Conservation (phyloP, 202 grass and related monocot species). For the Zoysia matrella region DNA sequence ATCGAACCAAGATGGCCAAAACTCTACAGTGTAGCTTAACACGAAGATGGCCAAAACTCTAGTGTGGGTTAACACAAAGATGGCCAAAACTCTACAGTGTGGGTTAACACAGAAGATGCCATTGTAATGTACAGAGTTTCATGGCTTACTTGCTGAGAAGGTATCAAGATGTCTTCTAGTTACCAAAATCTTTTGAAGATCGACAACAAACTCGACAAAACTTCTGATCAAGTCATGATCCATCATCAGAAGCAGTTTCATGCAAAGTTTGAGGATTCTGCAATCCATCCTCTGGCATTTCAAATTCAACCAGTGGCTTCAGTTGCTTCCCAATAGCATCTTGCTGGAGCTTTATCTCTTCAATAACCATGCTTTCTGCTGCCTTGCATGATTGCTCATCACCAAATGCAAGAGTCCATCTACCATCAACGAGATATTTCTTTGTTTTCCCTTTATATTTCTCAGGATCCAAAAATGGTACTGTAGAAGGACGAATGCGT, state of each 20-base stretch:
- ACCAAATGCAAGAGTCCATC: constrained; percentile 95
- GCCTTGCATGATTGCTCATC: constrained; percentile 74
- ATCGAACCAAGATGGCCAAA: constrained; percentile 43
- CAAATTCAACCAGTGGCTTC: constrained; percentile 64
- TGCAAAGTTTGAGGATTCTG: constrained; percentile 28
- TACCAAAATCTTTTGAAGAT: constrained; percentile 16
- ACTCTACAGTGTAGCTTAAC: too few relatives aligned
- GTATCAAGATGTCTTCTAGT: constrained; percentile 1
- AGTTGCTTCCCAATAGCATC: constrained; percentile 62
- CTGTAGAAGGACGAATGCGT: constrained; percentile 79
- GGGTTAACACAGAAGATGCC: constrained; percentile 41
- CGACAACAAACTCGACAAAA: constrained; percentile 28
- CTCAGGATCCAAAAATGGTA: constrained; percentile 80
- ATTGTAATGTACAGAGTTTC: constrained; percentile 54
- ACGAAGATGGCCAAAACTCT: too few relatives aligned
- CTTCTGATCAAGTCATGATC: constrained; percentile 24
- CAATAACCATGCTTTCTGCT: constrained; percentile 70
- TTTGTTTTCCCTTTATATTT: constrained; percentile 62
- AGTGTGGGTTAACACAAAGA: constrained; percentile 15
- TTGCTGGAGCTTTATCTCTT: constrained; percentile 71
- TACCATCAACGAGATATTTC: constrained; percentile 89
- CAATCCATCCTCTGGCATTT: constrained; percentile 55
- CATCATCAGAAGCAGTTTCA: constrained; percentile 41
- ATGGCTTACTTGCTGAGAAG: constrained; percentile 9
- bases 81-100: constrained; percentile 58